phyloP scores from a whole-genome alignment of 768 basidiomycete species.

The Lentinula aciculospora region DNA sequence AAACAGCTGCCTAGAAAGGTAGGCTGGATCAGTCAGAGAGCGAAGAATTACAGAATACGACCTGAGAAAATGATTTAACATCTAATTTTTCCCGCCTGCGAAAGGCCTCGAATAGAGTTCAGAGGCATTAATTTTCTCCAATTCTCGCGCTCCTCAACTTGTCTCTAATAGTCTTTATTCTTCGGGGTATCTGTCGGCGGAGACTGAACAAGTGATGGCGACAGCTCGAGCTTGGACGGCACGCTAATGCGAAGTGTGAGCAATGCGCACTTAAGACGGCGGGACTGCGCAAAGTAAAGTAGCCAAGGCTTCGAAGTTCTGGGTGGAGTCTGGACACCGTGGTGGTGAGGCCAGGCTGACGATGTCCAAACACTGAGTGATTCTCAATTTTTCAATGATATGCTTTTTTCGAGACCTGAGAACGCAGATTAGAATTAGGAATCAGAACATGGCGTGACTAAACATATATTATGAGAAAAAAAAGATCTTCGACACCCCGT shows the following conservation, averaged over 20 bases:
- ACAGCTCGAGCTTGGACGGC: not conserved
- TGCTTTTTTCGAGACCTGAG: not conserved
- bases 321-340: not conserved
- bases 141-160: not conserved
- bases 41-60: not conserved
- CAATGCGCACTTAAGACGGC: not conserved
- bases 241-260: not conserved
- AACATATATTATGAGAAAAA: not conserved
- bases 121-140: not conserved
- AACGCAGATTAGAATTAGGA: not conserved
- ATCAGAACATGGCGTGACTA: not conserved
- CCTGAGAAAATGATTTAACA: not conserved
- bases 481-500: not conserved
- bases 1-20: not conserved
- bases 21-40: not conserved
- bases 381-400: not conserved
- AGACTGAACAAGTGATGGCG: not conserved
- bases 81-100: not conserved
- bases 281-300: not conserved
- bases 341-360: not conserved
- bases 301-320: not conserved
- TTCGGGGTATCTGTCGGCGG: not conserved
- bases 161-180: no score
- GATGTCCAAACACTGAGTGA: not conserved
- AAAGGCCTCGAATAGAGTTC: not conserved